Evolutionary conservation across 106 monocot genomes (phyloP), one percentile per base, ranked within the genome.

Genomic region (Allium cepa): DNA sequence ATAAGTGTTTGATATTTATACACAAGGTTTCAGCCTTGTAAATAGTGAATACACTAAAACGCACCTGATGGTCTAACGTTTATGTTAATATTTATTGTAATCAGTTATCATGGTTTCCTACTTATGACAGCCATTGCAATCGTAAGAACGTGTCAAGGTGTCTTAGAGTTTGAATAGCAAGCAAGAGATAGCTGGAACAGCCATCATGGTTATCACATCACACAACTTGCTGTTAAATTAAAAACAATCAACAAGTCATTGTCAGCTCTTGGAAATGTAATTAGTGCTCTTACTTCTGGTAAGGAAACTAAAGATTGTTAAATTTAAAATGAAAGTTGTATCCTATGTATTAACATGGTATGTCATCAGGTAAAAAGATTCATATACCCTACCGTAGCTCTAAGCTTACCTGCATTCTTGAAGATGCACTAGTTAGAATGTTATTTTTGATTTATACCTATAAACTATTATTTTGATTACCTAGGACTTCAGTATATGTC

Each of bases 161-260:
- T n/a, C n/a, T n/a, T n/a, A n/a, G n/a, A n/a, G n/a, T n/a, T n/a
- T n/a, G n/a, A n/a, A n/a, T n/a, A n/a, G n/a, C n/a, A n/a, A n/a
- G n/a, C n/a, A n/a, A n/a, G n/a, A n/a, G n/a, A n/a, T n/a, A n/a
- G n/a, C n/a, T n/a, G n/a, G n/a, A n/a, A n/a, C n/a, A n/a, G n/a
- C n/a, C n/a, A n/a, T n/a, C n/a, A n/a, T n/a, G n/a, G n/a, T n/a
- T n/a, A n/a, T n/a, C n/a, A n/a, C n/a, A n/a, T n/a, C n/a, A n/a
- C n/a, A n/a, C n/a, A n/a, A n/a, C n/a, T n/a, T n/a, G n/a, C n/a
- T n/a, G n/a, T n/a, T n/a, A n/a, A n/a, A n/a, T n/a, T n/a, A 47
- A 93, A 81, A 73, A 84, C 79, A 51, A 93, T 93, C 57, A 93
- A 93, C 67, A 93, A 86, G 72, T 89, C 88, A n/a, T 86, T 89